A percentile compares a stretch with the other conserved stretches of the same genome.
phyloP scores from a whole-genome alignment of 2,329 filamentous ascomycete genomes.

The Didymella glomerata region DNA sequence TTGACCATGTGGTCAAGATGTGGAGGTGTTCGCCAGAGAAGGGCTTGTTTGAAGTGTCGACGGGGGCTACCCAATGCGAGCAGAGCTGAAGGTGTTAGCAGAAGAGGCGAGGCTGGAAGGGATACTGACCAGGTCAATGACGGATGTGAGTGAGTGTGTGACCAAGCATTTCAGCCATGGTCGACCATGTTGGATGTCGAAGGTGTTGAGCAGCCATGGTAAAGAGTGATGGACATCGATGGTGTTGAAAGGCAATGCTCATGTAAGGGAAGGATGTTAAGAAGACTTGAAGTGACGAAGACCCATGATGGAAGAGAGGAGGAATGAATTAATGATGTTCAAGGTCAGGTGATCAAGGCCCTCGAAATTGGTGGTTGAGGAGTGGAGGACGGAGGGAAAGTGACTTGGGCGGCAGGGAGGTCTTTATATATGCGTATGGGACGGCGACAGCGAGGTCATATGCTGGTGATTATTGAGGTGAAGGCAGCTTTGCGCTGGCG shows the following conservation, averaged over 20 bases:
- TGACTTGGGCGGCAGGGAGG: background rate
- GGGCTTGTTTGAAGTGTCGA: background rate
- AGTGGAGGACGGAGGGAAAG: constrained; percentile 4
- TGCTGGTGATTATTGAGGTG: constrained; percentile 1
- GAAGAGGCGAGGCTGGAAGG: background rate
- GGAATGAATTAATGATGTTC: background rate
- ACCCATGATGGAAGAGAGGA: background rate
- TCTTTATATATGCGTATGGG: background rate
- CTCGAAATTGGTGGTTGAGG: background rate
- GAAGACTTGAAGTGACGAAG: constrained; percentile 10
- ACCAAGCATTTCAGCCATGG: background rate
- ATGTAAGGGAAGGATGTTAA: constrained; percentile 6
- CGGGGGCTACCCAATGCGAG: background rate
- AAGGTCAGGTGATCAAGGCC: background rate
- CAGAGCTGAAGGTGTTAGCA: constrained; percentile 9
- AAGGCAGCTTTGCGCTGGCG: background rate
- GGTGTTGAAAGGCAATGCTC: background rate
- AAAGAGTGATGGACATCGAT: constrained; percentile 4
- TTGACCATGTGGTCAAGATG: background rate
- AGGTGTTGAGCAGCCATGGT: constrained; percentile 7
- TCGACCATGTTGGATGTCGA: background rate
- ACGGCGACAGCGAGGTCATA: constrained; percentile 4
- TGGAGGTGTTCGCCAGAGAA: background rate
- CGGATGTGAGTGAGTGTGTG: background rate
- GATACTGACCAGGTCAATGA: constrained; percentile 8